Evolutionary conservation across 352 stramenopile genomes (phyloP).

Genomic region (Phytophthora pseudosyringae): DNA sequence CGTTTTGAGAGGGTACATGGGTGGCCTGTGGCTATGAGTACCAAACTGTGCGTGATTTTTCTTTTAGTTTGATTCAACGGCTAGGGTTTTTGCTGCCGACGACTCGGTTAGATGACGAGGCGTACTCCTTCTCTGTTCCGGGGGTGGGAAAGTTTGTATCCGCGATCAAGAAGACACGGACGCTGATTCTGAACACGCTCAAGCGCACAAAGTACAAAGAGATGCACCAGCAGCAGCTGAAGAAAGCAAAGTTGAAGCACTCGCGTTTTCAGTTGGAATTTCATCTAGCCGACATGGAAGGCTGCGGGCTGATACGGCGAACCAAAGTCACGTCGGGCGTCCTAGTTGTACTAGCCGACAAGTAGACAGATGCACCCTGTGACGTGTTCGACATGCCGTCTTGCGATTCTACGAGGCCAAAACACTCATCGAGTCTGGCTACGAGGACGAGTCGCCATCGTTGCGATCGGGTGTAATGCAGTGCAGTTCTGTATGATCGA

Average conservation of each 20-base stretch:
- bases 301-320: conserved; percentile 51
- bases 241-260: conserved; percentile 65
- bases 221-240: conserved; percentile 61
- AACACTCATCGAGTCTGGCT: too few relatives aligned
- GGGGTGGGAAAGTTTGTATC: conserved; percentile 64
- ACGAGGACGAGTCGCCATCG: too few relatives aligned
- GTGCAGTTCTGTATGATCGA: too few relatives aligned
- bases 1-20: conserved; percentile 8
- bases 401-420: background rate
- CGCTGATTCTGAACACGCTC: conserved; percentile 43
- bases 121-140: conserved; percentile 60
- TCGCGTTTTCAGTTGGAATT: conserved; percentile 62
- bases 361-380: conserved; percentile 6
- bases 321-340: conserved; percentile 65
- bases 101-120: conserved; percentile 50
- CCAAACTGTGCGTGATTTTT: background rate
- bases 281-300: conserved; percentile 72
- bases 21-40: background rate
- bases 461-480: too few relatives aligned
- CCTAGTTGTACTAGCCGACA: conserved; percentile 45
- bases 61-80: conserved; percentile 46
- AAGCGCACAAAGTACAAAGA: conserved; percentile 74
- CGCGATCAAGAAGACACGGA: conserved; percentile 63
- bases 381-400: background rate
- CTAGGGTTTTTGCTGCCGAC: conserved; percentile 64